A percentile compares a stretch with the other conserved stretches of the same genome.
phyloP scores from a whole-genome alignment of 257 asterid genomes.

The Lycium barbarum region DNA sequence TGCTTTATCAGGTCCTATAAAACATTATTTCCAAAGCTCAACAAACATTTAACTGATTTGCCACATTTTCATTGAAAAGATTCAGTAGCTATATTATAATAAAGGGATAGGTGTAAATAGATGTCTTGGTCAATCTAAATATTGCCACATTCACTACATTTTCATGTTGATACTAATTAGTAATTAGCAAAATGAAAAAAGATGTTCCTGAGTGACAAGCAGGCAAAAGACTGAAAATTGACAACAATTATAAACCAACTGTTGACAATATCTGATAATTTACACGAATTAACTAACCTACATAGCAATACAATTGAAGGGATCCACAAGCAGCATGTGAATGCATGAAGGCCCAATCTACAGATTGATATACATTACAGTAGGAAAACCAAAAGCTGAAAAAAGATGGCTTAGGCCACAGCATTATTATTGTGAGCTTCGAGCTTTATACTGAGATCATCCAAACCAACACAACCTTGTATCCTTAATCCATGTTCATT shows the following conservation, averaged over 20 bases:
- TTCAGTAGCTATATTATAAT: neutral
- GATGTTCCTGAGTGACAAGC: neutral
- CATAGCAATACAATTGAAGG: neutral
- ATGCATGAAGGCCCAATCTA: slow-evolving; percentile 23
- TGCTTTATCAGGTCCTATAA: neutral
- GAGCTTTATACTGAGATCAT: slow-evolving; percentile 68
- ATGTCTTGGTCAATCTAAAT: neutral
- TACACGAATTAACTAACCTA: slow-evolving; percentile 24
- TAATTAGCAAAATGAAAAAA: neutral
- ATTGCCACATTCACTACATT: too few species aligned
- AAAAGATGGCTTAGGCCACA: neutral
- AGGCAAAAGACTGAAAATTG: neutral
- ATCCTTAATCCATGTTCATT: slow-evolving; percentile 84
- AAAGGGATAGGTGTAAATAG: too few species aligned
- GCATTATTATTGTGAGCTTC: slow-evolving; percentile 31
- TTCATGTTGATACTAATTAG: neutral
- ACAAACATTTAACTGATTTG: neutral
- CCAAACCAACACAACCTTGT: slow-evolving; percentile 61
- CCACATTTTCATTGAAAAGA: neutral
- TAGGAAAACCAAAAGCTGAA: neutral
- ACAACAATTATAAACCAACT: neutral
- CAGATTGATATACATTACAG: slow-evolving; percentile 20
- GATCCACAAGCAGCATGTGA: slow-evolving; percentile 7
- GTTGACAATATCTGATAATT: slow-evolving; percentile 15
- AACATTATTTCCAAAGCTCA: neutral